These are phyloP conservation scores for Gaertneriomyces sp. DNA, from an alignment of 192 early-diverging fungal species.

Conservation along the genomic window DNA sequence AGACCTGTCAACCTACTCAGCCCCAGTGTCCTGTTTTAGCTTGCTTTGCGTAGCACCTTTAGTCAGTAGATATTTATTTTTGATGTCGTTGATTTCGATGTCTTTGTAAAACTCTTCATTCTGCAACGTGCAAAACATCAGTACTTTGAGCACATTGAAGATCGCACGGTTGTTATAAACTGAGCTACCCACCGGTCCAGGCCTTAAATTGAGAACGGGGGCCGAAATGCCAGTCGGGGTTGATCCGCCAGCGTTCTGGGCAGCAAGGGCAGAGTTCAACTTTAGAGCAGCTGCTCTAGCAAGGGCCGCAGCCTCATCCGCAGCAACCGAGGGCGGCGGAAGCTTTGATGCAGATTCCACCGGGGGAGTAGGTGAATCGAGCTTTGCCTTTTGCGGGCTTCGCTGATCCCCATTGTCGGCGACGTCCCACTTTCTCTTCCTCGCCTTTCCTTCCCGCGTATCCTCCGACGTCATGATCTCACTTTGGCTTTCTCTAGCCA, in stretches of 20 bases:
- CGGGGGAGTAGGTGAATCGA: background rate
- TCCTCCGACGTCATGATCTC: no score
- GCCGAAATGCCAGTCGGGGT: no score
- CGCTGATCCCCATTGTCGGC: background rate
- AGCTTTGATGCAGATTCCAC: background rate
- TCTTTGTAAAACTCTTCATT: conserved; percentile 50
- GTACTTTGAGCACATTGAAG: background rate
- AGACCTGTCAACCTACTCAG: conserved; percentile 46
- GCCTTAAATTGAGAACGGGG: background rate
- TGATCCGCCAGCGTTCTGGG: no score
- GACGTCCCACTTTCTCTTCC: conserved; percentile 22
- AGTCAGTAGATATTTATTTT: conserved; percentile 76
- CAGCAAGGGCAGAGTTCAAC: background rate
- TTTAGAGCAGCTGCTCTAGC: background rate
- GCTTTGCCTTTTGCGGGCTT: no score
- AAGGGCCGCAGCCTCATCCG: background rate
- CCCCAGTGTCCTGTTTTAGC: conserved; percentile 75
- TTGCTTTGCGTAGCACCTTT: conserved; percentile 69
- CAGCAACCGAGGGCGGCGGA: background rate
- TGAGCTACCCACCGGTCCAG: conserved; percentile 3
- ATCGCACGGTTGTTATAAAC: background rate
- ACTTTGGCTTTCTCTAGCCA: no score
- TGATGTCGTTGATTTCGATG: conserved; percentile 78
- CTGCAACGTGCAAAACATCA: background rate
- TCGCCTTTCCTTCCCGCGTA: no score